These are phyloP conservation scores for Auxenochlorella pyrenoidosa DNA, from an alignment of 139 green algal species.

Conservation along the genomic window DNA sequence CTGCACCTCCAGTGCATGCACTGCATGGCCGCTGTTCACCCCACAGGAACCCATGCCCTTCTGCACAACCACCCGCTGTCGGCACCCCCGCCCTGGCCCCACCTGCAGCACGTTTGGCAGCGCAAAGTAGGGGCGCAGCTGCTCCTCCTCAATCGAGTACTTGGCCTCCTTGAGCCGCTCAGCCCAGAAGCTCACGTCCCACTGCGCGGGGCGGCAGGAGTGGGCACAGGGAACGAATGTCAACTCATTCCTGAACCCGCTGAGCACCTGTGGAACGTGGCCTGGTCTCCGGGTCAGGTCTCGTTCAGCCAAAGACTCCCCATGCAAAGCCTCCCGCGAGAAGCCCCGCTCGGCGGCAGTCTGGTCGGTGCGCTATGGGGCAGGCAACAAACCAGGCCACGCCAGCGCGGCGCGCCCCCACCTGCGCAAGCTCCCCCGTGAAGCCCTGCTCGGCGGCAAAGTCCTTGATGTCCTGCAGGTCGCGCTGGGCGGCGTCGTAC, in stretches of 20 bases:
- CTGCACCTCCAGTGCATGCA: too few relatives aligned
- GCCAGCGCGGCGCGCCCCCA: not conserved
- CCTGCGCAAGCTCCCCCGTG: slow-evolving; percentile 57
- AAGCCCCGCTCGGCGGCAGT: too few relatives aligned
- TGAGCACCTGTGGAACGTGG: too few relatives aligned
- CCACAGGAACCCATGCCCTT: too few relatives aligned
- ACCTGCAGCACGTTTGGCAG: slow-evolving; percentile 92
- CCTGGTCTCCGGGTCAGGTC: too few relatives aligned
- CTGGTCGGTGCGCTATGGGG: too few relatives aligned
- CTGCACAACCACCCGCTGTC: not conserved
- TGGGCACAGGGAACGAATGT: too few relatives aligned
- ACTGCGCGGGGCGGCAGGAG: slow-evolving; percentile 55
- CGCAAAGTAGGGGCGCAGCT: slow-evolving; percentile 95
- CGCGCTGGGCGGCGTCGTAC: slow-evolving; percentile 66
- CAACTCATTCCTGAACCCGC: too few relatives aligned
- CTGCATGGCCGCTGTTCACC: too few relatives aligned
- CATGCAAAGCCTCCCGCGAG: too few relatives aligned
- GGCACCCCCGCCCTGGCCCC: not conserved
- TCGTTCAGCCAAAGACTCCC: too few relatives aligned
- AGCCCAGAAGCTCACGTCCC: slow-evolving; percentile 93
- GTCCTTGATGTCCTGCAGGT: slow-evolving; percentile 81
- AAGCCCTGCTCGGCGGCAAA: slow-evolving; percentile 63
- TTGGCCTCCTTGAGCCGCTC: slow-evolving; percentile 69
- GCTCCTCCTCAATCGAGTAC: slow-evolving; percentile 92
- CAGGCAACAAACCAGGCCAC: not conserved